A percentile compares a stretch with the other conserved stretches of the same genome.
Evolutionary conservation across 306 rosid species (phyloP).

Genomic region (Senna tora): DNA sequence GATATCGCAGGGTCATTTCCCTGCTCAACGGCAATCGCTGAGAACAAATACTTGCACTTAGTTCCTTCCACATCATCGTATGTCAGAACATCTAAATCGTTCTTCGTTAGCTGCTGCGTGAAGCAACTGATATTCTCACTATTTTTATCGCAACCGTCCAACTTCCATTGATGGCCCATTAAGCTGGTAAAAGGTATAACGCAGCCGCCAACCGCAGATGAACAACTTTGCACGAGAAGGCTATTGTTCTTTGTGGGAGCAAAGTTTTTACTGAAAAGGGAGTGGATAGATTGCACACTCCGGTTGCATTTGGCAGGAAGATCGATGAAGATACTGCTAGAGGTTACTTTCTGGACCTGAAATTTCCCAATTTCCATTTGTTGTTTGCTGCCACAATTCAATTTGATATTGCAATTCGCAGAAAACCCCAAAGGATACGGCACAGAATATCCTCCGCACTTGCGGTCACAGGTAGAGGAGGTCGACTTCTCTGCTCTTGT

Average conservation of each 20-base stretch:
- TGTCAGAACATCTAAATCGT: conserved; percentile 22
- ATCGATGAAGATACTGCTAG: conserved; percentile 50
- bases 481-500: conserved; percentile 39
- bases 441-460: conserved; percentile 45
- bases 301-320: conserved; percentile 60
- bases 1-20: conserved; percentile 30
- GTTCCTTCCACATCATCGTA: background rate
- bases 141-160: conserved; percentile 11
- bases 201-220: conserved; percentile 36
- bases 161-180: conserved; percentile 20
- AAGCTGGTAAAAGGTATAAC: conserved; percentile 38
- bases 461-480: conserved; percentile 1
- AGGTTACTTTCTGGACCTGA: conserved; percentile 53
- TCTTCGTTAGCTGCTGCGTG: background rate
- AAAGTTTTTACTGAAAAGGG: conserved; percentile 46
- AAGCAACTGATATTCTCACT: conserved; percentile 57
- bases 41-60: conserved; percentile 52
- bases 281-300: conserved; percentile 9
- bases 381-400: conserved; percentile 32
- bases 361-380: conserved; percentile 41
- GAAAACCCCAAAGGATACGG: conserved; percentile 74
- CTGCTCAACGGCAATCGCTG: conserved; percentile 48
- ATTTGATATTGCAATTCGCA: conserved; percentile 36
- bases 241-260: conserved; percentile 55
- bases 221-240: conserved; percentile 61